Evolutionary conservation across 768 basidiomycete genomes (phyloP).

Genomic region (Sistotremastrum niveocremeum): DNA sequence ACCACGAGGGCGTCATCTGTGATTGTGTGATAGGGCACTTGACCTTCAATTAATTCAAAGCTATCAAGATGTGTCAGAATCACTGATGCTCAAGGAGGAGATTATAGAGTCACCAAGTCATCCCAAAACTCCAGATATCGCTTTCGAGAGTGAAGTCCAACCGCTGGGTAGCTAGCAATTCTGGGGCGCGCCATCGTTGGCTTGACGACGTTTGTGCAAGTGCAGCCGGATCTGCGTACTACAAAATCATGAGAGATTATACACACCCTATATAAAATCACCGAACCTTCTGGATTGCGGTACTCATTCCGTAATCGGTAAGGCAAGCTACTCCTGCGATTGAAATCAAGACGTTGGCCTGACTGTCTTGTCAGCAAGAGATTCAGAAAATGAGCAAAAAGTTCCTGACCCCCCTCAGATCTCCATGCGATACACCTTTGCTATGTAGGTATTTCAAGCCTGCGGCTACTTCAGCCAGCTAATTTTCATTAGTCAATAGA

Average conservation of each 20-base stretch:
- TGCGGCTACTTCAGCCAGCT: not conserved
- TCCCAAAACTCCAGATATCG: constrained; percentile 39
- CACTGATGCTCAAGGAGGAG: too few relatives aligned
- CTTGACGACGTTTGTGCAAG: constrained; percentile 16
- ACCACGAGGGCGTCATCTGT: constrained; percentile 22
- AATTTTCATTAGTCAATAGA: not conserved
- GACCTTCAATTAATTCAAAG: constrained; percentile 31
- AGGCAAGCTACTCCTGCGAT: constrained; percentile 25
- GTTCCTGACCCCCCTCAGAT: constrained; percentile 11
- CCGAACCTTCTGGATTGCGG: constrained; percentile 18
- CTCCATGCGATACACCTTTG: constrained; percentile 8
- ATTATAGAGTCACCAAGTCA: constrained; percentile 18
- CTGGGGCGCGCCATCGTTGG: constrained; percentile 29
- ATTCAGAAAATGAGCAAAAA: not conserved
- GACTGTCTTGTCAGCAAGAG: not conserved
- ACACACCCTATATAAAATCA: constrained; percentile 5
- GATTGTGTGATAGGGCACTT: constrained; percentile 24
- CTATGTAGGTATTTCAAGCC: constrained; percentile 3
- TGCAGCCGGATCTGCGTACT: not conserved
- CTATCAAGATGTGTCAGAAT: too few relatives aligned
- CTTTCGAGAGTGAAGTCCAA: constrained; percentile 14
- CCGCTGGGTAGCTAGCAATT: constrained; percentile 19
- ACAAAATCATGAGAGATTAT: constrained; percentile 1
- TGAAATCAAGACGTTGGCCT: constrained; percentile 34
- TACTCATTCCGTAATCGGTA: constrained; percentile 32